phyloP scores from a whole-genome alignment of 306 rosid species.

The Acacia acuminata region DNA sequence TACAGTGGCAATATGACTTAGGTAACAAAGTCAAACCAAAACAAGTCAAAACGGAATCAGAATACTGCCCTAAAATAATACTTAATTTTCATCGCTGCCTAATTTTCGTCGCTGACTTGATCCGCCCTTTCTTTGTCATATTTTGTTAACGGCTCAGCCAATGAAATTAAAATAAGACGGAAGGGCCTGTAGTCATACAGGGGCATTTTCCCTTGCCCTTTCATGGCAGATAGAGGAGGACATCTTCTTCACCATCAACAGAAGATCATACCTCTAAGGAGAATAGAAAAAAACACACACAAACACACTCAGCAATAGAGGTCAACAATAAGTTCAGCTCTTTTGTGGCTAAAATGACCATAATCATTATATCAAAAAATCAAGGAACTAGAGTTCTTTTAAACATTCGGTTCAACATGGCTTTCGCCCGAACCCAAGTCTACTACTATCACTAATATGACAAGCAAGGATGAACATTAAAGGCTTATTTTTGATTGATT shows the following conservation, averaged over 20 bases:
- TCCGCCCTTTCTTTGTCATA: not conserved
- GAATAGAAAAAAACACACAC: not conserved
- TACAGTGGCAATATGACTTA: not conserved
- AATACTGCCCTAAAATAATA: not conserved
- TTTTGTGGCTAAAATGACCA: not conserved
- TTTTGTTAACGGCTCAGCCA: not conserved
- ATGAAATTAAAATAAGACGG: not conserved
- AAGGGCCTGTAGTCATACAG: not conserved
- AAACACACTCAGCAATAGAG: not conserved
- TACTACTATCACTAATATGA: not conserved
- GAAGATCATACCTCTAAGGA: not conserved
- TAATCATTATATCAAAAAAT: not conserved
- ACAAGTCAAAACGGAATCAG: not conserved
- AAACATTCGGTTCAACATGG: not conserved
- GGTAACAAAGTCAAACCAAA: not conserved
- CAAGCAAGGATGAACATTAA: not conserved
- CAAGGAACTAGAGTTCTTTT: not conserved
- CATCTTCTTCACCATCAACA: not conserved
- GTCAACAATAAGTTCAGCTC: not conserved
- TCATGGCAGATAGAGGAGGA: not conserved
- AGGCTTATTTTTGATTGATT: conserved; percentile 23
- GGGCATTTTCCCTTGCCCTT: not conserved
- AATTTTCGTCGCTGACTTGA: not conserved
- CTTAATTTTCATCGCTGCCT: not conserved
- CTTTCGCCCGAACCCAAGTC: not conserved